Evolutionary conservation across 2,329 filamentous ascomycete species (phyloP).

Genomic region (Stachybotrys chartarum): DNA sequence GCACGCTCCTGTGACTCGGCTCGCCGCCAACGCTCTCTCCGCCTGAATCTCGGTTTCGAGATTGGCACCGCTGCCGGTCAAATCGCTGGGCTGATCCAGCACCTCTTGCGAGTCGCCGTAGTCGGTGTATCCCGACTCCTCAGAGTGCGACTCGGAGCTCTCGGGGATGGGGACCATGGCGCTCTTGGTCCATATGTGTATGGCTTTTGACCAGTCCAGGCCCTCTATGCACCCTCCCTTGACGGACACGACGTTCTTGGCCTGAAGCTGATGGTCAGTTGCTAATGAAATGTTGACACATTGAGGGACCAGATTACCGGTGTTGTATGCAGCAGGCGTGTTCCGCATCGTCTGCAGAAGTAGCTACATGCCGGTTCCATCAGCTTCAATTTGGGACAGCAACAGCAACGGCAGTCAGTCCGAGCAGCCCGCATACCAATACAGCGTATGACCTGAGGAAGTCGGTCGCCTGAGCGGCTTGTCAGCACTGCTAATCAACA

Average conservation of each 20-base stretch:
- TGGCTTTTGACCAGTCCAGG: conserved; percentile 51
- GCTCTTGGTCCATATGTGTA: conserved; percentile 61
- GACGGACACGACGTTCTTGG: conserved; percentile 54
- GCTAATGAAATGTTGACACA: neutral
- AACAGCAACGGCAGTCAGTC: no score
- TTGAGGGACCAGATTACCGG: conserved; percentile 32
- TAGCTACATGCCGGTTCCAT: conserved; percentile 33
- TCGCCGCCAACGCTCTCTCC: no score
- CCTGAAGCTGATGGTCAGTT: conserved; percentile 19
- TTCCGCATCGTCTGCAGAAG: conserved; percentile 61
- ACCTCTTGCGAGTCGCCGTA: conserved; percentile 36
- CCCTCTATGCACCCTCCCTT: conserved; percentile 62
- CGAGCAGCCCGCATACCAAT: conserved; percentile 38
- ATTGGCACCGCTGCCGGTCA: conserved; percentile 27
- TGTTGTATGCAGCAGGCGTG: conserved; percentile 55
- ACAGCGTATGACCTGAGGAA: conserved; percentile 46
- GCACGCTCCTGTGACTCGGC: neutral
- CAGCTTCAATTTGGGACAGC: neutral
- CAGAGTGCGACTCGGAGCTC: conserved; percentile 49
- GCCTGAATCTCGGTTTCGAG: neutral
- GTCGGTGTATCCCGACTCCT: conserved; percentile 38
- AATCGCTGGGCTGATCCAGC: conserved; percentile 37
- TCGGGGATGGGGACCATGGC: conserved; percentile 65
- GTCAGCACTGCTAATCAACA: conserved; percentile 14
- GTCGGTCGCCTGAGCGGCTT: conserved; percentile 46